Evolutionary conservation across 169 alveolate genomes (phyloP).

Genomic region (Plasmodium coatneyi): DNA sequence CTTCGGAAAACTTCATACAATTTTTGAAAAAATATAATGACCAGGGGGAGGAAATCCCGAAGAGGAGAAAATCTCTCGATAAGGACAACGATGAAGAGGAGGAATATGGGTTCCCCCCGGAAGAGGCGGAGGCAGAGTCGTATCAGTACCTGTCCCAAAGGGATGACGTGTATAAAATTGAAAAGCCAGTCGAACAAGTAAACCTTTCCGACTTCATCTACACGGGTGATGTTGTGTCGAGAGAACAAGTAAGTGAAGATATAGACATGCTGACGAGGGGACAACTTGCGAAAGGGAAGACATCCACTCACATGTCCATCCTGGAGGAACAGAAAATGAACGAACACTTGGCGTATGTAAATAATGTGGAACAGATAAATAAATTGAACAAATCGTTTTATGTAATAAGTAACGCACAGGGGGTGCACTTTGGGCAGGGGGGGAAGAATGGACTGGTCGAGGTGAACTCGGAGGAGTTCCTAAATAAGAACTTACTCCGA

Average conservation of each 20-base stretch:
- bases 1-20: constrained; percentile 9
- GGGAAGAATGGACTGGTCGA: not conserved
- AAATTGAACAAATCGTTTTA: constrained; percentile 16
- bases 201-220: constrained; percentile 21
- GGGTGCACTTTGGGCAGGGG: constrained; percentile 17
- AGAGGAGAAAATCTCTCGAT: not conserved
- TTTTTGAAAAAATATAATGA: constrained; percentile 36
- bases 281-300: not conserved
- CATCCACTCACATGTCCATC: not conserved
- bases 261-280: not conserved
- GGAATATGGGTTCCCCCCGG: not conserved
- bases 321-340: constrained; percentile 49
- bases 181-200: constrained; percentile 6
- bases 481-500: constrained; percentile 12
- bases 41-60: not conserved
- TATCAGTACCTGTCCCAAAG: constrained; percentile 17
- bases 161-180: constrained; percentile 45
- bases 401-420: constrained; percentile 17
- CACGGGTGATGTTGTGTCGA: not conserved
- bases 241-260: not conserved
- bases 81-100: not conserved
- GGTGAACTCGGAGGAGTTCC: constrained; percentile 14
- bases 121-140: not conserved
- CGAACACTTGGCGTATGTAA: not conserved
- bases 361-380: constrained; percentile 17